Evolutionary conservation across 805 yeast genomes (phyloP).

Genomic region (Ogataea wickerhamii): DNA sequence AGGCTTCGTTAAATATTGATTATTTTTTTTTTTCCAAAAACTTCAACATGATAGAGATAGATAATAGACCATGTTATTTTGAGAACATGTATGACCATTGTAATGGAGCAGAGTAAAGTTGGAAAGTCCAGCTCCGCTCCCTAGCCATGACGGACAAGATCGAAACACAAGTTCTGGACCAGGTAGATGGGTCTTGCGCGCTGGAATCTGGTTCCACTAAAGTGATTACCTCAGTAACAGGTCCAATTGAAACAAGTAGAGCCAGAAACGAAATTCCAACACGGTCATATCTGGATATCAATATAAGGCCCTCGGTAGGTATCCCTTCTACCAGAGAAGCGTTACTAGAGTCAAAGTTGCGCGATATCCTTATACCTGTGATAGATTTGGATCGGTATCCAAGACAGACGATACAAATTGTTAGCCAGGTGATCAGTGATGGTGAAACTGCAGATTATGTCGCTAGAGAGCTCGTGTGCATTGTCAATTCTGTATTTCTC

Average conservation of each 20-base stretch:
- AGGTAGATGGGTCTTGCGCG: slow-evolving; percentile 81
- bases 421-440: slow-evolving; percentile 58
- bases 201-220: slow-evolving; percentile 48
- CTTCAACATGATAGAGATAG: too few species aligned
- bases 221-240: slow-evolving; percentile 75
- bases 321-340: slow-evolving; percentile 71
- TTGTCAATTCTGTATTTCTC: slow-evolving; percentile 66
- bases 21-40: too few species aligned
- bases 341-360: slow-evolving; percentile 65
- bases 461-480: slow-evolving; percentile 57
- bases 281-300: slow-evolving; percentile 69
- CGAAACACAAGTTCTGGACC: slow-evolving; percentile 35
- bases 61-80: too few species aligned
- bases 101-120: too few species aligned
- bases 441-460: slow-evolving; percentile 39
- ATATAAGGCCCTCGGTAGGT: slow-evolving; percentile 76
- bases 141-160: too few species aligned
- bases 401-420: slow-evolving; percentile 69
- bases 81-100: too few species aligned
- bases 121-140: too few species aligned
- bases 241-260: slow-evolving; percentile 80
- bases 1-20: too few species aligned
- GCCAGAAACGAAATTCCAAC: slow-evolving; percentile 82
- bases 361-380: slow-evolving; percentile 55
- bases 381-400: slow-evolving; percentile 69